phyloP scores from a whole-genome alignment of 106 monocot genomes.

The Dendrobium nobile region DNA sequence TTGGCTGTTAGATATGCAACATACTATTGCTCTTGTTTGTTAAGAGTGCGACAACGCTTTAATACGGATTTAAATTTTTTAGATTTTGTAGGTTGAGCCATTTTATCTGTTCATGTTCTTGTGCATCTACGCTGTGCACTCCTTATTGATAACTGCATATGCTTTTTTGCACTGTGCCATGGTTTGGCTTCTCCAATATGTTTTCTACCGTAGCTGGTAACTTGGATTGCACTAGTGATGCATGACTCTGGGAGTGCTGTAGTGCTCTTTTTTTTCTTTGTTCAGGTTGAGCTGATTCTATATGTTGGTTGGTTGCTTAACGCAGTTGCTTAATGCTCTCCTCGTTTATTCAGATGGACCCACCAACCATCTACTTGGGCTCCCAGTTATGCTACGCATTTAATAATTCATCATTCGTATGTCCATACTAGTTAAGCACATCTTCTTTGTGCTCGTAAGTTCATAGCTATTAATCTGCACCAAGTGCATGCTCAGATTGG shows the following conservation, averaged over 20 bases:
- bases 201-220: not conserved
- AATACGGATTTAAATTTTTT: not conserved
- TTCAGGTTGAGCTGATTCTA: not conserved
- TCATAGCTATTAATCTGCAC: not conserved
- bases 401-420: not conserved
- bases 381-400: not conserved
- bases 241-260: not conserved
- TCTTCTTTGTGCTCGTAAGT: not conserved
- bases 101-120: not conserved
- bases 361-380: not conserved
- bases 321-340: not conserved
- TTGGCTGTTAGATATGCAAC: conserved; percentile 1
- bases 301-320: not conserved
- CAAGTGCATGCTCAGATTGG: not conserved
- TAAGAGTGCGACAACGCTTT: not conserved
- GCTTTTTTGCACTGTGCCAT: not conserved
- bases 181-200: not conserved
- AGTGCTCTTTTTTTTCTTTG: not conserved
- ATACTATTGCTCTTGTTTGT: not conserved
- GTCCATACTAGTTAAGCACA: not conserved
- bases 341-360: not conserved
- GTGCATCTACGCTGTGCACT: not conserved
- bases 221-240: not conserved
- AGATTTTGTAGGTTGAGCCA: not conserved
- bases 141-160: not conserved